Evolutionary conservation across 164 flowering plant genomes (phyloP).

Genomic region (Aristolochia contorta): DNA sequence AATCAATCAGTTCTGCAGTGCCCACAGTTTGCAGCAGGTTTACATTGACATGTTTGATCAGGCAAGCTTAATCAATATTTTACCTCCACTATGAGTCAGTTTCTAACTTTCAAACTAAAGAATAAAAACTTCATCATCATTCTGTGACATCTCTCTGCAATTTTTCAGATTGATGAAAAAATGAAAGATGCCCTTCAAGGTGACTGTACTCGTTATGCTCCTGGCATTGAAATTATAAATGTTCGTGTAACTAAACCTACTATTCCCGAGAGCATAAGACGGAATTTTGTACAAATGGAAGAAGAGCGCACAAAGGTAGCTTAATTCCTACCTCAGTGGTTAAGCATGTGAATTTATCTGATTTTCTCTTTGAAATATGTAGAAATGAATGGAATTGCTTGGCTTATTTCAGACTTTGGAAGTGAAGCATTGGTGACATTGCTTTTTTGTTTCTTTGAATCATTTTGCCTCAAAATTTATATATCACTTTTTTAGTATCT

Average conservation of each 20-base stretch:
- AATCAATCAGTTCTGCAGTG: conserved; percentile 96
- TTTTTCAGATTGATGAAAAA: conserved; percentile 81
- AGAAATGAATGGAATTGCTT: too few species aligned
- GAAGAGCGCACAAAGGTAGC: conserved; percentile 91
- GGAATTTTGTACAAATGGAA: conserved; percentile 92
- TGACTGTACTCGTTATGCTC: conserved; percentile 94
- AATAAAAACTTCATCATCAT: too few species aligned
- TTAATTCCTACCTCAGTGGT: background rate
- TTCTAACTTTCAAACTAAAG: too few species aligned
- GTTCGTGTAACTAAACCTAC: conserved; percentile 92
- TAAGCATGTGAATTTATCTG: background rate
- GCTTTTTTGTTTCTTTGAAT: too few species aligned
- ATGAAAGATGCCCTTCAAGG: conserved; percentile 94
- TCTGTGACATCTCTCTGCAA: too few species aligned
- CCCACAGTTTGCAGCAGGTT: conserved; percentile 85
- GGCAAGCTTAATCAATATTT: conserved; percentile 20
- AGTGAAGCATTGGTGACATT: too few species aligned
- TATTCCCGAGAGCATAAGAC: conserved; percentile 64
- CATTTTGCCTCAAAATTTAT: too few species aligned
- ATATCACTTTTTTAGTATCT: too few species aligned
- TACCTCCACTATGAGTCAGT: background rate
- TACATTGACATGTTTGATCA: conserved; percentile 96
- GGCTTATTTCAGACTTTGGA: too few species aligned
- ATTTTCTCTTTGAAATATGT: background rate
- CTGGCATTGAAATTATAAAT: conserved; percentile 82